These are phyloP conservation scores for Fusarium humuli DNA, from an alignment of 2,329 filamentous ascomycete species.

Conservation along the genomic window DNA sequence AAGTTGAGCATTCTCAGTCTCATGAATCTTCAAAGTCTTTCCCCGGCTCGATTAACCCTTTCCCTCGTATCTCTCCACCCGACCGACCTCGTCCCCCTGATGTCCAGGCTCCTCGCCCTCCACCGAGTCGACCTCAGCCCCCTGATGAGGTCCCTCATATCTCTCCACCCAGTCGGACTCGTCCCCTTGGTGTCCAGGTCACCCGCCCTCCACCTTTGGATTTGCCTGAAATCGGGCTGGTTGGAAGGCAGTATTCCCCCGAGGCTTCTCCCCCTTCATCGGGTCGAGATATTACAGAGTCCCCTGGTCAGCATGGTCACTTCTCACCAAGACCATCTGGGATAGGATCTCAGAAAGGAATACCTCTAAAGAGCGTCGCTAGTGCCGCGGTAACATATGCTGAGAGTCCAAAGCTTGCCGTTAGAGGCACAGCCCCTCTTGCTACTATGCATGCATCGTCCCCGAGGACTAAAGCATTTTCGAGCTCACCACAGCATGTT, in stretches of 20 bases:
- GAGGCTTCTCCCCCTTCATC: neutral
- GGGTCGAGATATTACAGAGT: neutral
- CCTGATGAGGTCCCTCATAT: neutral
- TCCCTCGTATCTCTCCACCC: neutral
- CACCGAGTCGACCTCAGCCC: neutral
- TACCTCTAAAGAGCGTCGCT: neutral
- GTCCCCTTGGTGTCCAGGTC: neutral
- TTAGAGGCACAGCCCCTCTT: neutral
- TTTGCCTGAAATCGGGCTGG: slow-evolving; percentile 34
- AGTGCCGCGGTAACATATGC: neutral
- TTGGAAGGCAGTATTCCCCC: neutral
- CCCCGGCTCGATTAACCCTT: neutral
- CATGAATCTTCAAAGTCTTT: neutral
- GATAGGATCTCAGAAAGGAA: neutral
- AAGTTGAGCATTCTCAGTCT: slow-evolving; percentile 12
- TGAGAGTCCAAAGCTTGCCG: neutral
- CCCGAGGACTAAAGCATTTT: neutral
- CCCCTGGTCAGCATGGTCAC: neutral
- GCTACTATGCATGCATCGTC: neutral
- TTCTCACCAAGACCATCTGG: neutral
- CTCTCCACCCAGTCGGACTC: neutral
- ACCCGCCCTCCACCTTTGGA: slow-evolving; percentile 21
- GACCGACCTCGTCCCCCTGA: neutral
- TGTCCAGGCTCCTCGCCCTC: neutral
- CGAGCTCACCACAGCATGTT: neutral